Percentiles rank a stretch among this genome's conserved stretches.
These are phyloP conservation scores for Heterobasidion occidentale DNA, from an alignment of 1,284 basidiomycete species.

Conservation along the genomic window DNA sequence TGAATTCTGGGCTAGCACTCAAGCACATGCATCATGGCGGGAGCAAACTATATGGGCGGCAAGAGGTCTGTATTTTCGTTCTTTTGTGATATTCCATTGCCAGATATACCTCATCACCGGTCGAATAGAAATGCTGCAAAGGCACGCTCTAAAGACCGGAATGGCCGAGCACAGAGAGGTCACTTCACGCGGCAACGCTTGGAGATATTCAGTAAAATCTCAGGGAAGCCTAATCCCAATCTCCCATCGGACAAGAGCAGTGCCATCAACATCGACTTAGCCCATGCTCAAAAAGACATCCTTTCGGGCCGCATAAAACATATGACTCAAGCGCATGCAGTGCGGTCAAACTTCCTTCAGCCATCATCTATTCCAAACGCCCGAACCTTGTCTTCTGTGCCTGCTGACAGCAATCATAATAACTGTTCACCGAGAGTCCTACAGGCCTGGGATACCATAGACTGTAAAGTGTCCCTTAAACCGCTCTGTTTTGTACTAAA, in stretches of 20 bases:
- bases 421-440: background rate
- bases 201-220: slow-evolving; percentile 35
- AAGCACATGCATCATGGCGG: slow-evolving; percentile 27
- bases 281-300: slow-evolving; percentile 4
- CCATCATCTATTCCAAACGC: background rate
- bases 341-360: background rate
- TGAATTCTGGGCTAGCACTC: background rate
- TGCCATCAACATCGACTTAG: background rate
- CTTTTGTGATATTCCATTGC: background rate
- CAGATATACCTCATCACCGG: background rate
- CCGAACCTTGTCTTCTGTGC: background rate
- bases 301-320: background rate
- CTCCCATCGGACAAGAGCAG: background rate
- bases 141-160: slow-evolving; percentile 40
- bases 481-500: background rate
- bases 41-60: slow-evolving; percentile 59
- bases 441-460: background rate
- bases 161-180: slow-evolving; percentile 39
- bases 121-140: slow-evolving; percentile 42
- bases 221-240: slow-evolving; percentile 8
- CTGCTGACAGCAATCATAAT: background rate
- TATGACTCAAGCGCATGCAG: background rate
- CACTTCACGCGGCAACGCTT: slow-evolving; percentile 51
- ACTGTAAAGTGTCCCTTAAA: background rate
- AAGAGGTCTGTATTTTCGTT: slow-evolving; percentile 30